Conservation (phyloP, 176 grass and related monocot species). For the Bothriochloa decipiens region DNA sequence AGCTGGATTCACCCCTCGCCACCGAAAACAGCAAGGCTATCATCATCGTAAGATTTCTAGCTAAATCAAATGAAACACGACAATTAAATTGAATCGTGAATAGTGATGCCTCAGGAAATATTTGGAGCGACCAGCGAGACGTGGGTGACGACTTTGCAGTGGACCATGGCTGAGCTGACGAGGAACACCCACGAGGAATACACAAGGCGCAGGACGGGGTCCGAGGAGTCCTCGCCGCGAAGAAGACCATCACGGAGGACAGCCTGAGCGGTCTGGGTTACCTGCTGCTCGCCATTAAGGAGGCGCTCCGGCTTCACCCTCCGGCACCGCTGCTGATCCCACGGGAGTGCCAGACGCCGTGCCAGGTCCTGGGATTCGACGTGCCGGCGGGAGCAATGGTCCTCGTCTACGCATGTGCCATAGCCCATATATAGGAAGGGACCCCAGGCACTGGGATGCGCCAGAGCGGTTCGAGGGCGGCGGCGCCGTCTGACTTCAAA, state of each 20-base stretch:
- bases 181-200: neutral
- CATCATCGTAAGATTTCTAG: too few species aligned
- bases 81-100: too few species aligned
- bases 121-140: neutral
- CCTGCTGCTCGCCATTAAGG: neutral
- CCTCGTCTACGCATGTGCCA: slow-evolving; percentile 52
- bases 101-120: neutral
- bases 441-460: slow-evolving; percentile 41
- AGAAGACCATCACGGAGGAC: neutral
- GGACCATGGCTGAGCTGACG: neutral
- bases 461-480: neutral
- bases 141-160: neutral
- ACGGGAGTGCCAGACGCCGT: neutral
- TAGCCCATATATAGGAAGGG: slow-evolving; percentile 12
- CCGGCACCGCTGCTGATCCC: neutral
- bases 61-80: too few species aligned
- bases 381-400: neutral
- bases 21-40: too few species aligned
- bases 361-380: neutral
- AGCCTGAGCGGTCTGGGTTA: neutral
- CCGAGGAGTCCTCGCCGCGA: neutral
- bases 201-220: neutral
- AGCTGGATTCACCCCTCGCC: too few species aligned
- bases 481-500: too few species aligned
- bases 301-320: neutral